Evolutionary conservation across 164 flowering plant species (phyloP), one percentile per base, ranked within the genome.

Genomic region (Vitis amurensis): DNA sequence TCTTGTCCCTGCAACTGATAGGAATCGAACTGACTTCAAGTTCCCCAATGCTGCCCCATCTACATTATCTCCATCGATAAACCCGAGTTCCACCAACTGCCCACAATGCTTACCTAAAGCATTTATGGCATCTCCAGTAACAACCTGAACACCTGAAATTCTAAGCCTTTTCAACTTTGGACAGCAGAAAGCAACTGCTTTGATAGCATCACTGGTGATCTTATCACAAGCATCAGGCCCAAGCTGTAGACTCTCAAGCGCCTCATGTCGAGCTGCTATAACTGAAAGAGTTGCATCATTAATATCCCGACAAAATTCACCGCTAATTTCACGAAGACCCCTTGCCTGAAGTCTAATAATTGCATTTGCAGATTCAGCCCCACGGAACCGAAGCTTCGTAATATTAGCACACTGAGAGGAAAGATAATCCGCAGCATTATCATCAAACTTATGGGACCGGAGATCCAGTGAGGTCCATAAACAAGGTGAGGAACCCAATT

Each of bases 181-280:
- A 75, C 98, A 96, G 76, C 98, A 96, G 64, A 86, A 44, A 48
- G 93, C 95, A 61, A 89, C 76, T 37, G 84, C 85, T 75, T 81
- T 88, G 11, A 93, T 83, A 44, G 98, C 98, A 77, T 96, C 98
- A 68, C 96, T 87, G 57, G 79, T 90, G 59, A 96, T 89, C 79
- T 85, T 87, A 62, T 88, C 97, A 73, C 98, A 93, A 69, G 83
- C 83, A 74, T 92, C 98, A 0, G 99, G 97, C n/a, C 97, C 99
- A 63, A 96, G 88, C 55, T 88, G 93, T 37, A 93, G 87, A 71
- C 89, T 80, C 72, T 96, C 98, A 55, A 96, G 89, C 10, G 68
- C 64, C 75, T 92, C 96, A 56, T 96, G 98, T 29, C 98, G 83
- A 11, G 99, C 98, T 0, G 85, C 99, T 77, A 96, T 89, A 27